Conservation (phyloP, 768 basidiomycete genomes). For the Tylopilus subfusipes region DNA sequence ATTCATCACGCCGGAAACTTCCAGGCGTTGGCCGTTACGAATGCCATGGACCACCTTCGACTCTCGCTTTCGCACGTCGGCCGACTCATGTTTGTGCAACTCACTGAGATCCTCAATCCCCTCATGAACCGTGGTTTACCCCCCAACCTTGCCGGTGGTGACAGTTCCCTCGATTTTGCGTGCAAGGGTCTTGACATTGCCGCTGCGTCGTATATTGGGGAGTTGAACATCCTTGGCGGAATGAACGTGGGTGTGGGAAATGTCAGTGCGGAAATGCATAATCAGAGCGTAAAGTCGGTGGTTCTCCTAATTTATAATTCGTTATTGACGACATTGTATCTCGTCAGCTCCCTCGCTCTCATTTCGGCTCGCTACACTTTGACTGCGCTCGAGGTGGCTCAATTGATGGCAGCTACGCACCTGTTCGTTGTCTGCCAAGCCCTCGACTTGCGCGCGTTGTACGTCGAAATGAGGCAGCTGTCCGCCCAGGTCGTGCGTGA, state of each 20-base stretch:
- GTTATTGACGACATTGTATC: neutral
- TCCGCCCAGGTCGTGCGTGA: conserved; percentile 22
- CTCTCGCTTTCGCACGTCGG: conserved; percentile 67
- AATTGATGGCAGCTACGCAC: conserved; percentile 70
- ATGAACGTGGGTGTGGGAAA: conserved; percentile 83
- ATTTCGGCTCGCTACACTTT: conserved; percentile 81
- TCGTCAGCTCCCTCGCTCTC: conserved; percentile 71
- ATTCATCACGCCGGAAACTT: conserved; percentile 87
- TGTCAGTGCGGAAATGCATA: conserved; percentile 89
- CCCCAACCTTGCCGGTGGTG: conserved; percentile 73
- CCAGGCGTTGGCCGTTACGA: conserved; percentile 83
- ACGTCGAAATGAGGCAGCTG: conserved; percentile 53
- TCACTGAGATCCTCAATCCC: conserved; percentile 55
- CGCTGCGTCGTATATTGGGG: conserved; percentile 74
- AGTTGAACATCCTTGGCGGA: conserved; percentile 69
- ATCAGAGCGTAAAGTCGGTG: conserved; percentile 84
- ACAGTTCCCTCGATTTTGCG: conserved; percentile 79
- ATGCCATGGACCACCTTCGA: conserved; percentile 85
- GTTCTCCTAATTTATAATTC: neutral
- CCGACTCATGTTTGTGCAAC: conserved; percentile 64
- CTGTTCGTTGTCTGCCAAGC: conserved; percentile 78
- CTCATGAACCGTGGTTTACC: conserved; percentile 74
- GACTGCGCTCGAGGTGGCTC: conserved; percentile 72
- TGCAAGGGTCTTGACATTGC: conserved; percentile 84
- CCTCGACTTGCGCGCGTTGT: conserved; percentile 78